Evolutionary conservation across 768 basidiomycete species (phyloP).

Genomic region (Tremella mesenterica): DNA sequence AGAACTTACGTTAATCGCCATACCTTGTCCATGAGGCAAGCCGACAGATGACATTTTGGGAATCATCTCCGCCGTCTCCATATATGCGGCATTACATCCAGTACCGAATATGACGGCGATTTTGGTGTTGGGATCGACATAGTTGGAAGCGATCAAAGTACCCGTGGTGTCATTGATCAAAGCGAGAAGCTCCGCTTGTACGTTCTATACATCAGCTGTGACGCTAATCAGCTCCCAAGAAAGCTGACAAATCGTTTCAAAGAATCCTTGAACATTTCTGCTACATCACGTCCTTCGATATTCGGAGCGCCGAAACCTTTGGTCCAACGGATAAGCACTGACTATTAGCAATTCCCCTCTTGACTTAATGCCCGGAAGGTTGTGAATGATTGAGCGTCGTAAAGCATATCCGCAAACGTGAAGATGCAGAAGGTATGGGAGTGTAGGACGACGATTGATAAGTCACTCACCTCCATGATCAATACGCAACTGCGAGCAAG

Average conservation of each 20-base stretch:
- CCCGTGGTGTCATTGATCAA: slow-evolving; percentile 98
- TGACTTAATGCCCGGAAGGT: not conserved
- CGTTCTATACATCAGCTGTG: slow-evolving; percentile 50
- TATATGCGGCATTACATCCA: slow-evolving; percentile 96
- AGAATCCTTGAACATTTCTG: slow-evolving; percentile 79
- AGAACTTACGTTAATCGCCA: slow-evolving; percentile 85
- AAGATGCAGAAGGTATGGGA: too few relatives aligned
- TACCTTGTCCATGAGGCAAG: slow-evolving; percentile 55
- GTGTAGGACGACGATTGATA: too few relatives aligned
- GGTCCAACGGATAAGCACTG: slow-evolving; percentile 91
- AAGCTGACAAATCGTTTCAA: slow-evolving; percentile 63
- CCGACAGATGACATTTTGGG: slow-evolving; percentile 73
- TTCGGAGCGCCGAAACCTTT: slow-evolving; percentile 91
- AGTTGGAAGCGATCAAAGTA: slow-evolving; percentile 91
- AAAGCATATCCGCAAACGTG: too few relatives aligned
- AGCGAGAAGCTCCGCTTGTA: slow-evolving; percentile 75
- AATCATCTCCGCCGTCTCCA: slow-evolving; percentile 79
- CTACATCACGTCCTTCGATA: slow-evolving; percentile 87
- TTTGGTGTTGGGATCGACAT: slow-evolving; percentile 80
- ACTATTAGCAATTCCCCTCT: slow-evolving; percentile 8
- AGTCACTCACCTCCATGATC: slow-evolving; percentile 62
- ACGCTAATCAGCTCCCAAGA: not conserved
- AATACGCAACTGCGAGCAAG: slow-evolving; percentile 83
- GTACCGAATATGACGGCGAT: slow-evolving; percentile 97
- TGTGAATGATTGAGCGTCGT: too few relatives aligned